A percentile compares a stretch with the other conserved stretches of the same genome.
Evolutionary conservation across 2,329 filamentous ascomycete species (phyloP).

Genomic region (Xylariaceae sp.): DNA sequence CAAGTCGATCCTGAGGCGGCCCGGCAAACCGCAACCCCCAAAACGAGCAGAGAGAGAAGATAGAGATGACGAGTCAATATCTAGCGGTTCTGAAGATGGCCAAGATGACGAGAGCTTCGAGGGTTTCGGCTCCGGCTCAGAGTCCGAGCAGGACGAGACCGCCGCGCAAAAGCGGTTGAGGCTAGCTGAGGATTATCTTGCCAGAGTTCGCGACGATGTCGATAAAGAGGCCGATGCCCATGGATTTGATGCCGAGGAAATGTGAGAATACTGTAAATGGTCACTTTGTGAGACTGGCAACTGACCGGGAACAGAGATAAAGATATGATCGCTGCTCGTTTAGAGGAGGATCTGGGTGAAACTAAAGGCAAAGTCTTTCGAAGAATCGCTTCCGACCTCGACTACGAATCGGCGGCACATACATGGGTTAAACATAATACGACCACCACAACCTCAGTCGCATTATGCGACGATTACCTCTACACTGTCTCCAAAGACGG

Average conservation of each 20-base stretch:
- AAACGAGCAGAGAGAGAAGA: slow-evolving; percentile 52
- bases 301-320: slow-evolving; percentile 11
- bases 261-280: slow-evolving; percentile 38
- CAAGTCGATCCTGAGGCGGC: slow-evolving; percentile 43
- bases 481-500: slow-evolving; percentile 90
- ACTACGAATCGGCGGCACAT: slow-evolving; percentile 64
- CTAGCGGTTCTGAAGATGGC: slow-evolving; percentile 72
- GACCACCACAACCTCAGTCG: slow-evolving; percentile 74
- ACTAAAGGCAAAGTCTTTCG: slow-evolving; percentile 87
- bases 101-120: slow-evolving; percentile 49
- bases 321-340: slow-evolving; percentile 83
- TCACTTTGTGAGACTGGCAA: not conserved
- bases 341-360: slow-evolving; percentile 89
- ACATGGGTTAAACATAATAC: slow-evolving; percentile 78
- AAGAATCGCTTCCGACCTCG: slow-evolving; percentile 70
- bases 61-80: slow-evolving; percentile 68
- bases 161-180: slow-evolving; percentile 82
- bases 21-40: slow-evolving; percentile 39
- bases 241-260: slow-evolving; percentile 90
- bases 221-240: slow-evolving; percentile 68
- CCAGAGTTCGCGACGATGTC: slow-evolving; percentile 81
- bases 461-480: slow-evolving; percentile 67
- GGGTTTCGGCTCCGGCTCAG: slow-evolving; percentile 47
- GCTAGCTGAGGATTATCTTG: slow-evolving; percentile 87
- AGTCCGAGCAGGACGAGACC: slow-evolving; percentile 80